These are phyloP conservation scores for Ophiostoma montium DNA, from an alignment of 2,329 filamentous ascomycete genomes.

Conservation along the genomic window DNA sequence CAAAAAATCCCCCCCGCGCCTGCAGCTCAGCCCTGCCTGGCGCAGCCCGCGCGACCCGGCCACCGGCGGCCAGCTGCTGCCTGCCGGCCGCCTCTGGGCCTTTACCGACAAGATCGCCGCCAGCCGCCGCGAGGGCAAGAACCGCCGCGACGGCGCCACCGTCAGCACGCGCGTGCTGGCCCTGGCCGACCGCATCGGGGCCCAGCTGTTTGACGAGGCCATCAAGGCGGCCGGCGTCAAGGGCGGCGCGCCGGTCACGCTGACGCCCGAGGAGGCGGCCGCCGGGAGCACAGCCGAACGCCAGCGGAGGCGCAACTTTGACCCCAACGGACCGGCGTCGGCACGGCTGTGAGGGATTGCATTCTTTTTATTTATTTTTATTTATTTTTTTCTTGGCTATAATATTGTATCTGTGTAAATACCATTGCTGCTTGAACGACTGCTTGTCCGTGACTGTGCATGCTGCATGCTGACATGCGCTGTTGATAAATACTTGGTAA, in stretches of 20 bases:
- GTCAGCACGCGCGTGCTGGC: slow-evolving; percentile 69
- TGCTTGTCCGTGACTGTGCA: too few species aligned
- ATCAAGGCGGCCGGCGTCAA: slow-evolving; percentile 24
- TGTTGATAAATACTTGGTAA: too few species aligned
- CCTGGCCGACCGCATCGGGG: slow-evolving; percentile 61
- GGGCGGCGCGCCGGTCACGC: slow-evolving; percentile 22
- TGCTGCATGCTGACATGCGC: too few species aligned
- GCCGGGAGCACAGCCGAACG: not conserved
- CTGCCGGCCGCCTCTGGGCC: slow-evolving; percentile 72
- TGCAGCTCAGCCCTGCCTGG: slow-evolving; percentile 65
- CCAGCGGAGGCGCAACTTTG: slow-evolving; percentile 3
- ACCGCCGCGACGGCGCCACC: slow-evolving; percentile 81
- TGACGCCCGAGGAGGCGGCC: not conserved
- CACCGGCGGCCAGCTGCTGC: slow-evolving; percentile 48
- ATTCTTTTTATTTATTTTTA: not conserved
- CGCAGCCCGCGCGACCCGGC: slow-evolving; percentile 48
- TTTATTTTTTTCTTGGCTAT: not conserved
- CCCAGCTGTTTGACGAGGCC: slow-evolving; percentile 50
- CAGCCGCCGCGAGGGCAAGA: slow-evolving; percentile 82
- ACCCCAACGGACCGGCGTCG: slow-evolving; percentile 1
- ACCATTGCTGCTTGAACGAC: too few species aligned
- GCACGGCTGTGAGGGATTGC: slow-evolving; percentile 1
- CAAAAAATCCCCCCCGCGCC: slow-evolving; percentile 39
- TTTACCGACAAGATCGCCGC: slow-evolving; percentile 81
- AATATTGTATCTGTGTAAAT: not conserved